Evolutionary conservation across 306 rosid species (phyloP), one percentile per base, ranked within the genome.

Genomic region (Prunus mira): DNA sequence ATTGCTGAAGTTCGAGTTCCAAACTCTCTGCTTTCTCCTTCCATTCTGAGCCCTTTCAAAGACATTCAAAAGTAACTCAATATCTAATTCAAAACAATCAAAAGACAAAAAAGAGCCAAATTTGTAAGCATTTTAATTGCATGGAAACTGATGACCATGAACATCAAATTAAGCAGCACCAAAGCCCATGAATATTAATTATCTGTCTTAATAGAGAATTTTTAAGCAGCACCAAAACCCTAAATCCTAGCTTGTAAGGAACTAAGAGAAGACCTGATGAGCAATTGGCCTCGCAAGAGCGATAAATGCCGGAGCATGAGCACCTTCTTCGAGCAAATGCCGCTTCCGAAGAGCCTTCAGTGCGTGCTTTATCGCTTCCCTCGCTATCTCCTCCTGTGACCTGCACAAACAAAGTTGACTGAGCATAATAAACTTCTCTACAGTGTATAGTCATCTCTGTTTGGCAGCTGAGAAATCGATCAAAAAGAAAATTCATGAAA

Each of bases 241-340:
- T 61, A 76, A 76, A 70, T 45, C 38, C 28, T 3, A 38, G 28
- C 11, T 30, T 12, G 72, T 30, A 6, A 62, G 49, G 12, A 22
- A 30, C 58, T 19, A 72, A 79, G 27, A 71, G 76, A 67, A 46
- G 1, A 87, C 94, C 98, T 89, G 97, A 67, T 87, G 84, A 68
- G 30, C 77, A 56, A 96, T 76, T 3, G 99, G 98, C 74, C 85
- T 83, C 18, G 91, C 87, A 60, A 96, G 92, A 50, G 99, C 98
- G 32, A 79, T 79, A 69, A 88, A 72, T 54, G 96, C 93, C 2
- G 98, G 98, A 82, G 87, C 87, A 86, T 96, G 99, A 79, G 99
- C 99, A 3, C 93, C 97, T 96, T 96, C 99, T 84, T 96, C 99
- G 14, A 84, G 73, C 79, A 92, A 86, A 88, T 96, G 99, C 74